Percentiles rank a stretch among this genome's conserved stretches.
Evolutionary conservation across 2,329 filamentous ascomycete genomes (phyloP).

Genomic region (Claviceps monticola): DNA sequence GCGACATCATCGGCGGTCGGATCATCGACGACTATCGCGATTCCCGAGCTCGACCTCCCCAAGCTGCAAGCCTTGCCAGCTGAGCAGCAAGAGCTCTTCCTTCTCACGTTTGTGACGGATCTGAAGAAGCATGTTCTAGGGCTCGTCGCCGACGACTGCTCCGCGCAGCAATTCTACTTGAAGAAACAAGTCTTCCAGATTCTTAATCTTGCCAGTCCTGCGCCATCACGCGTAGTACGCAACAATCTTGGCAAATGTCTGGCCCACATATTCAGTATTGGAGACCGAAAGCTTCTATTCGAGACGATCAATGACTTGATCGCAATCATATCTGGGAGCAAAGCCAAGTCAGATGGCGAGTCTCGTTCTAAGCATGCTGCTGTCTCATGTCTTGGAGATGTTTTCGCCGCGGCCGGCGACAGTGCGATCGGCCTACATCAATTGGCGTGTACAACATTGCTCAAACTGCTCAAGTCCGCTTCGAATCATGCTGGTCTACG

Average conservation of each 20-base stretch:
- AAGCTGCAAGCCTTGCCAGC: conserved; percentile 82
- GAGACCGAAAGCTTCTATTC: conserved; percentile 82
- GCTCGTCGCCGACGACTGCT: conserved; percentile 66
- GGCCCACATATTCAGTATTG: conserved; percentile 66
- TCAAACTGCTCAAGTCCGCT: conserved; percentile 70
- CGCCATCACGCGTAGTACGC: conserved; percentile 76
- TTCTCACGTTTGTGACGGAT: conserved; percentile 76
- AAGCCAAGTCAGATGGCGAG: conserved; percentile 63
- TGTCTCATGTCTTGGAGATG: conserved; percentile 70
- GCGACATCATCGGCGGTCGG: conserved; percentile 13
- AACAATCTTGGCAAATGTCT: conserved; percentile 81
- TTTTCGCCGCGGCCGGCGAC: conserved; percentile 86
- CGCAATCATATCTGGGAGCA: conserved; percentile 56
- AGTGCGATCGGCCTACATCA: conserved; percentile 77
- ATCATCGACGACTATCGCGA: conserved; percentile 27
- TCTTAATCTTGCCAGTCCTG: conserved; percentile 69
- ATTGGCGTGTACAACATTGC: conserved; percentile 53
- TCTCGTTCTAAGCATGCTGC: conserved; percentile 74
- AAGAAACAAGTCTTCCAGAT: conserved; percentile 94
- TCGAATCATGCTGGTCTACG: conserved; percentile 71
- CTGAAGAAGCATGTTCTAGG: conserved; percentile 66
- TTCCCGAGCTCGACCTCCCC: conserved; percentile 72
- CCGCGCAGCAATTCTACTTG: conserved; percentile 76
- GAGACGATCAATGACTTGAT: conserved; percentile 88
- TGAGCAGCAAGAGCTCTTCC: conserved; percentile 91